Base-by-base conservation (phyloP, 176 grass and related monocot genomes). In the Lolium rigidum region DNA sequence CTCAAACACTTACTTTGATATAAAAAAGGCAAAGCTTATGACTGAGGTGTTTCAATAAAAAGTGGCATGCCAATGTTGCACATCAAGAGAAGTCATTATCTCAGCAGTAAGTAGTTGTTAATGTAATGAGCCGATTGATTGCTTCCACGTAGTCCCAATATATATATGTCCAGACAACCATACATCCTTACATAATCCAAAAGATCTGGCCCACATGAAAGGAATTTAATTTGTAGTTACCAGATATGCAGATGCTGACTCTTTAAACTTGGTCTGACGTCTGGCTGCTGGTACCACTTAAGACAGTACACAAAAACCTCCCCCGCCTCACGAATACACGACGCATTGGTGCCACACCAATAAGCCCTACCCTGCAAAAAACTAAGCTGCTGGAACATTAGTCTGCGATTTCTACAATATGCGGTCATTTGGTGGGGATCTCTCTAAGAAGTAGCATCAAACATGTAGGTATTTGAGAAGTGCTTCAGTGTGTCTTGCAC, bases 161-260 rank as follows among this genome's bases (percentile, higher is more conserved):
- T 67, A 37, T 67, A 22, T 75, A 21, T 67, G n/a, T 37, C 18
- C 57, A 56, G 49, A 61, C 38, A 56, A 82, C 10, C 13, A 74
- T 15, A 38, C 21, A 44, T 21, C 43, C 62, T 83, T 48, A 48
- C 72, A 79, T 41, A 59, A 20, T 70, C 4, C 35, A 77, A 49
- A 2, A 60, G 8, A 77, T 44, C 24, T 21, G 26, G n/a, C 3
- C 3, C 16, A 37, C 2, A 61, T n/a, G 70, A 18, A 75, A 70
- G 57, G 72, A 81, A 64, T 63, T 39, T 9, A 24, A 39, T 64
- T 44, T 0, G 31, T 38, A 79, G 14, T 31, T 83, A 78, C 84
- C 80, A 78, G 31, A 64, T n/a, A 87, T 74, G 80, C 49, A 64
- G 59, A 39, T 75, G 76, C 57, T 55, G 2, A 62, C 22, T 87